Evolutionary conservation across 176 grass and related monocot genomes (phyloP).

Genomic region (Phoenix roebelenii): DNA sequence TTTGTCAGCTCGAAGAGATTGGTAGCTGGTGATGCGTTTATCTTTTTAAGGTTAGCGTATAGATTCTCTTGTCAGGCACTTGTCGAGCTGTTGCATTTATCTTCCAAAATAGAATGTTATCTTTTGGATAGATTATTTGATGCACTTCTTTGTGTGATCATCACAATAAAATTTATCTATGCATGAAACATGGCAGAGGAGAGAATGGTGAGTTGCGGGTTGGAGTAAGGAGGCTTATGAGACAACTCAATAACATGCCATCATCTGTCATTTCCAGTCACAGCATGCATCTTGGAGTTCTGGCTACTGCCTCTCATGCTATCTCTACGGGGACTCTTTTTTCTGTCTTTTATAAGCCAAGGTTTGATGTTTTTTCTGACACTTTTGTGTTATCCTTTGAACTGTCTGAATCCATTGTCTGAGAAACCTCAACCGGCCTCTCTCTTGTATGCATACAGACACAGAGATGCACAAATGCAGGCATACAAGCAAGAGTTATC

Average conservation of each 20-base stretch:
- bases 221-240: constrained; percentile 89
- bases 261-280: constrained; percentile 98
- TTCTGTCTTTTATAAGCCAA: constrained; percentile 96
- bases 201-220: constrained; percentile 78
- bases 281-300: constrained; percentile 96
- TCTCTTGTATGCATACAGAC: too few species aligned
- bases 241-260: constrained; percentile 74
- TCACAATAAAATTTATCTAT: too few species aligned
- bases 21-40: constrained; percentile 89
- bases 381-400: too few species aligned
- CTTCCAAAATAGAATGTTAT: not conserved
- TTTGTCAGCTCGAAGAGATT: constrained; percentile 97
- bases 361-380: constrained; percentile 30
- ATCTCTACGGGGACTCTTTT: constrained; percentile 75
- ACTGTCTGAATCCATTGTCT: too few species aligned
- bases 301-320: constrained; percentile 92
- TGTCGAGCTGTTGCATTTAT: too few species aligned
- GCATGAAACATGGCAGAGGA: constrained; percentile 30
- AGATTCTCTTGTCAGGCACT: too few species aligned
- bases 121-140: too few species aligned
- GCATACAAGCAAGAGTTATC: too few species aligned
- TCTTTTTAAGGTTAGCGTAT: constrained; percentile 63
- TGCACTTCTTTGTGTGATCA: too few species aligned
- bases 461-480: too few species aligned
- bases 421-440: too few species aligned